Evolutionary conservation across 192 early-diverging fungal genomes (phyloP).

Genomic region (Phlyctochytrium planicorne): DNA sequence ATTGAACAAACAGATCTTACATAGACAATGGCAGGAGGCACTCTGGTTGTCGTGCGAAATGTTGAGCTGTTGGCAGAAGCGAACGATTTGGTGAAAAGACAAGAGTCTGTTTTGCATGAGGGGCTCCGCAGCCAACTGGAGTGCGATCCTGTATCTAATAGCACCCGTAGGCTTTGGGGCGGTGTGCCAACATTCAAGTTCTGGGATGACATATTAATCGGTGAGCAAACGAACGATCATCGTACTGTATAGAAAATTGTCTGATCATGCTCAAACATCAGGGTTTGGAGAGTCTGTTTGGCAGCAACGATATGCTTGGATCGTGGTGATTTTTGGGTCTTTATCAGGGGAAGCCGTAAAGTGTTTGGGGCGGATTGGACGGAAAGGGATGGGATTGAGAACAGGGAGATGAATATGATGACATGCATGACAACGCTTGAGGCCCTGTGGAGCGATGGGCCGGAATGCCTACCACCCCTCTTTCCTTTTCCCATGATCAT

Average conservation of each 20-base stretch:
- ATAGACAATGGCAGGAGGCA: neutral
- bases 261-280: neutral
- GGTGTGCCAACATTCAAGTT: neutral
- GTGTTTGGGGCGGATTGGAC: too few species aligned
- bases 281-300: neutral
- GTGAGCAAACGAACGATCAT: neutral
- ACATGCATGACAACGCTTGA: neutral
- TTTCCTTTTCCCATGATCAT: too few species aligned
- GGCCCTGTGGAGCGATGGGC: conserved; percentile 1
- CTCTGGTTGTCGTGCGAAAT: neutral
- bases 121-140: neutral
- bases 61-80: neutral
- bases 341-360: too few species aligned
- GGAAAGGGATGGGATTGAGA: too few species aligned
- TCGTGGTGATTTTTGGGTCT: too few species aligned
- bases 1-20: neutral
- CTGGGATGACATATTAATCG: neutral
- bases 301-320: too few species aligned
- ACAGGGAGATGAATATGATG: too few species aligned
- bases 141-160: neutral
- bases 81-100: neutral
- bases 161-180: neutral
- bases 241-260: neutral
- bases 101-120: neutral
- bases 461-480: too few species aligned